Evolutionary conservation across 306 rosid genomes (phyloP).

Genomic region (Vachellia collinsii): DNA sequence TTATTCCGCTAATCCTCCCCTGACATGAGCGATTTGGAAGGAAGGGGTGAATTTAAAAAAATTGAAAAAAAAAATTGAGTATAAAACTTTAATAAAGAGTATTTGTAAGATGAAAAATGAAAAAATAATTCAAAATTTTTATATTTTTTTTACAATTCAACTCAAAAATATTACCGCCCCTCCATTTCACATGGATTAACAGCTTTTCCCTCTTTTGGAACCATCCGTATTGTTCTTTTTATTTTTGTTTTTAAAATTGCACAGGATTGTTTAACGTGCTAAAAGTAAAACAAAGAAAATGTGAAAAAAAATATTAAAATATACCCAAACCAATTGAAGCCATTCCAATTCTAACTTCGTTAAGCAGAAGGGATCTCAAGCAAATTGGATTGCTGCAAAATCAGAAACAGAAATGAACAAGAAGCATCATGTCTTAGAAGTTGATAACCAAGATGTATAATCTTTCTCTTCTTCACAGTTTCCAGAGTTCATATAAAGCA

Average conservation of each 20-base stretch:
- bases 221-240: no score
- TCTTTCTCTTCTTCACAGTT: not conserved
- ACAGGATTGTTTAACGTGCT: no score
- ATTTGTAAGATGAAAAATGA: no score
- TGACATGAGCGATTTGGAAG: not conserved
- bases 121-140: no score
- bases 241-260: not conserved
- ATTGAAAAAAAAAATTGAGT: no score
- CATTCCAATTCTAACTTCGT: not conserved
- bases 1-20: not conserved
- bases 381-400: not conserved
- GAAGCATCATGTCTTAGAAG: not conserved
- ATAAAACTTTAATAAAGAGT: no score
- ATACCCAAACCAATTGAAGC: not conserved
- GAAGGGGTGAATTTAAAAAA: not conserved
- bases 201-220: no score
- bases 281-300: no score
- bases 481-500: conserved; percentile 19
- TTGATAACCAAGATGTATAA: not conserved
- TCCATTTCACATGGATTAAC: no score
- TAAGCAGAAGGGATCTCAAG: not conserved
- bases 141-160: no score
- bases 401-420: not conserved
- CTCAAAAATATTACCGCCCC: no score
- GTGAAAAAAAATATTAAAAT: not conserved